A percentile compares a stretch with the other conserved stretches of the same genome.
phyloP scores from a whole-genome alignment of 202 grass and related monocot genomes.

The Panicum hallii region DNA sequence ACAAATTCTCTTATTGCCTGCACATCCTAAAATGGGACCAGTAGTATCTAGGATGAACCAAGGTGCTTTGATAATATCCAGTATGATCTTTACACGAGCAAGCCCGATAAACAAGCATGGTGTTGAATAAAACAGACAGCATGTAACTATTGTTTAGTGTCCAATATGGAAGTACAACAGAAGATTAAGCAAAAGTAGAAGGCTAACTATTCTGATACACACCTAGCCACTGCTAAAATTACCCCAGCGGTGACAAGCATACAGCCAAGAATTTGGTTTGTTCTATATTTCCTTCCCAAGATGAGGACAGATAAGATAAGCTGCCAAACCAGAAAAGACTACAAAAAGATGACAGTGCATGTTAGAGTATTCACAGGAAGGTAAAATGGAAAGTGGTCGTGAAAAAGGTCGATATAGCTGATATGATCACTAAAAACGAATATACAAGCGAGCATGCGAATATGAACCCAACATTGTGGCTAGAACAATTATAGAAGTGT shows the following conservation, averaged over 20 bases:
- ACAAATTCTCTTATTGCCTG: slow-evolving; percentile 25
- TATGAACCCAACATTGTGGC: slow-evolving; percentile 1
- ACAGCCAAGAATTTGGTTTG: slow-evolving; percentile 86
- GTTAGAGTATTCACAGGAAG: slow-evolving; percentile 18
- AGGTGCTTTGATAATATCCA: background rate
- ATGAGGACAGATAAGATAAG: slow-evolving; percentile 80
- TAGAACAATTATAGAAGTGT: slow-evolving; percentile 1
- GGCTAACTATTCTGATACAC: slow-evolving; percentile 34
- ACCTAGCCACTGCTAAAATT: slow-evolving; percentile 84
- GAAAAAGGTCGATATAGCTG: background rate
- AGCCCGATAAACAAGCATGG: no score
- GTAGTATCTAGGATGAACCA: background rate
- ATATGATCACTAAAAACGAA: slow-evolving; percentile 16
- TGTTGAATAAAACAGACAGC: no score
- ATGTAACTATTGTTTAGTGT: background rate
- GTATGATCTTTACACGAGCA: background rate
- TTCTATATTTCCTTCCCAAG: slow-evolving; percentile 83
- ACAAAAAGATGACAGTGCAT: slow-evolving; percentile 42
- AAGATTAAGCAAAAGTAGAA: slow-evolving; percentile 36
- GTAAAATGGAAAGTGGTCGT: background rate
- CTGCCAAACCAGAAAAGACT: slow-evolving; percentile 99
- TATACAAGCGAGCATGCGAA: background rate
- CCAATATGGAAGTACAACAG: slow-evolving; percentile 31
- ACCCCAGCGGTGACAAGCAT: slow-evolving; percentile 85
- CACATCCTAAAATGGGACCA: background rate